These are phyloP conservation scores for Domatiomyces catenatus DNA, from an alignment of 2,329 filamentous ascomycete genomes.

Conservation along the genomic window DNA sequence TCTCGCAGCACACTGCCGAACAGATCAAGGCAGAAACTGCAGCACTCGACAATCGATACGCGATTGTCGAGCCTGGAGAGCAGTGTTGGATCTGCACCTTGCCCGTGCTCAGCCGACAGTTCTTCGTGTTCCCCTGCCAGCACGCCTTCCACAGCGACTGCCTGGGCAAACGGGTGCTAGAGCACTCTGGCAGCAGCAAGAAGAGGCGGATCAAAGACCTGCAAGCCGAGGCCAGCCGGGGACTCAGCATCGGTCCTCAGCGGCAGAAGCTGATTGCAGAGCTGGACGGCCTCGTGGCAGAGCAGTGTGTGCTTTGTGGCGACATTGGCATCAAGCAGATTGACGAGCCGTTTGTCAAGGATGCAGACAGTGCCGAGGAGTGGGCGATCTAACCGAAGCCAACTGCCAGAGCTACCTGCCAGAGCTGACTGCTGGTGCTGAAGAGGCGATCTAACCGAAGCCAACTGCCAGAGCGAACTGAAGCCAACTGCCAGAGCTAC, in stretches of 20 bases:
- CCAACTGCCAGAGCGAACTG: too few species aligned
- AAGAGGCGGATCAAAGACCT: conserved; percentile 69
- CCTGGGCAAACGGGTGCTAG: conserved; percentile 68
- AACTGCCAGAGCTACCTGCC: too few species aligned
- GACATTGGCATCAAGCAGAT: conserved; percentile 90
- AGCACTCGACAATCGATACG: conserved; percentile 73
- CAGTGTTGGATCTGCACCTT: conserved; percentile 79
- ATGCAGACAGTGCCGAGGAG: conserved; percentile 57
- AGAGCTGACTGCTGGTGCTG: conserved; percentile 33
- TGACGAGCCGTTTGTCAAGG: conserved; percentile 75
- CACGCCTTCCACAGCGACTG: conserved; percentile 97
- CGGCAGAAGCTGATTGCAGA: conserved; percentile 75
- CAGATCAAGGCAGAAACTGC: conserved; percentile 86
- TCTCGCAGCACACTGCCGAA: conserved; percentile 69
- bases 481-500: too few species aligned
- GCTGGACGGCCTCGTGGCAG: conserved; percentile 79
- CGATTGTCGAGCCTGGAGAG: conserved; percentile 91
- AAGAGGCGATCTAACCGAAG: conserved; percentile 55
- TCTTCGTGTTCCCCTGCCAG: conserved; percentile 97
- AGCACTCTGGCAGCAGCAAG: conserved; percentile 61
- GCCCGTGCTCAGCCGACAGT: conserved; percentile 75
- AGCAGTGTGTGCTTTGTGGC: conserved; percentile 82
- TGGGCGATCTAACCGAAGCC: conserved; percentile 66
- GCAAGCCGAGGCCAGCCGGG: conserved; percentile 68
- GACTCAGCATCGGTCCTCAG: conserved; percentile 51